Conservation (phyloP, 352 stramenopile genomes). For the Phytophthora litchii region DNA sequence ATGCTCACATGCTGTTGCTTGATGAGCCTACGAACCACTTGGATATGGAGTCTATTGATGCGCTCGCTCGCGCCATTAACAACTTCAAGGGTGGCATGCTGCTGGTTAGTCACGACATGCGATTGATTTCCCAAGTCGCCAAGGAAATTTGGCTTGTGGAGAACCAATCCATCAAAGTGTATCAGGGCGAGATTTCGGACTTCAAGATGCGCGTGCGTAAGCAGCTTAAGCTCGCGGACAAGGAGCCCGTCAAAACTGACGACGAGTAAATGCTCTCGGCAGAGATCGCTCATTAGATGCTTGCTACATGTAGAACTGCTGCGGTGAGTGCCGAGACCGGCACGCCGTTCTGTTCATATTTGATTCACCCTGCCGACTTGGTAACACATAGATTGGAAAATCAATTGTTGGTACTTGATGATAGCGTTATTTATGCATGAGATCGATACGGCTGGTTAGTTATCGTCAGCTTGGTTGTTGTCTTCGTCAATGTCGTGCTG, state of each 20-base stretch:
- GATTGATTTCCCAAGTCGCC: conserved; percentile 97
- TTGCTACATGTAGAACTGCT: conserved; percentile 34
- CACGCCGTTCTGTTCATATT: conserved; percentile 37
- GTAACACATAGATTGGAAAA: conserved; percentile 37
- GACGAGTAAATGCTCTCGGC: conserved; percentile 31
- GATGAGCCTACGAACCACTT: conserved; percentile 93
- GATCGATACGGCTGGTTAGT: conserved; percentile 8
- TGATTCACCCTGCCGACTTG: conserved; percentile 21
- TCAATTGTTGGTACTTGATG: conserved; percentile 31
- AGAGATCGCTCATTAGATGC: conserved; percentile 35
- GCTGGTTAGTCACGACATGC: conserved; percentile 99
- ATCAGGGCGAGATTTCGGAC: conserved; percentile 97
- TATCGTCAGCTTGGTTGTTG: conserved; percentile 39
- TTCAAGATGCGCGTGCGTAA: conserved; percentile 96
- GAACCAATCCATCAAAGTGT: conserved; percentile 95
- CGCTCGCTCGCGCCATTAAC: conserved; percentile 97
- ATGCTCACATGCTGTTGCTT: conserved; percentile 95
- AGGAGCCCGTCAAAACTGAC: conserved; percentile 37
- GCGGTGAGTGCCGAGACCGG: conserved; percentile 4
- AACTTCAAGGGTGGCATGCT: conserved; percentile 97
- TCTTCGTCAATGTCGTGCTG: conserved; percentile 4
- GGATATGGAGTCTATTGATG: conserved; percentile 97
- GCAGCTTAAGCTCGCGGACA: conserved; percentile 82
- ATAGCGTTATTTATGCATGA: conserved; percentile 1
- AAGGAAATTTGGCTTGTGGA: conserved; percentile 99